Evolutionary conservation across 306 rosid genomes (phyloP).

Genomic region (Fragaria iinumae): DNA sequence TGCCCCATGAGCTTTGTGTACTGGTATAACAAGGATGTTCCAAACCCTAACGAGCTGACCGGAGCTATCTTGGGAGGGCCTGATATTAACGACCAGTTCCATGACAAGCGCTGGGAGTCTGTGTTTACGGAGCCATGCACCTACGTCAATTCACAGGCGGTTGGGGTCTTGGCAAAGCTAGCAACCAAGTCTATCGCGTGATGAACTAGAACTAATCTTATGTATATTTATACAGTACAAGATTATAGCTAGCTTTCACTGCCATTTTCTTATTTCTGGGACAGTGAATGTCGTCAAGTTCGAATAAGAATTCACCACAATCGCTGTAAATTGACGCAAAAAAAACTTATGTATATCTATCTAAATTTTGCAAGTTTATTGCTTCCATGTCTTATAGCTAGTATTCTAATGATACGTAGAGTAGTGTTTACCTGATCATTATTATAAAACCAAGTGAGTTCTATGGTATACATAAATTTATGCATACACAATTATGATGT

Average conservation of each 20-base stretch:
- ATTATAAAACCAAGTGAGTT: too few species aligned
- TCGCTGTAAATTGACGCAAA: background rate
- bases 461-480: too few species aligned
- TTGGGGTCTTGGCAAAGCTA: slow-evolving; percentile 74
- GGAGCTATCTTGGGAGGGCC: slow-evolving; percentile 95
- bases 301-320: background rate
- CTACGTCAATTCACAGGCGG: slow-evolving; percentile 71
- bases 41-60: slow-evolving; percentile 78
- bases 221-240: background rate
- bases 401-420: background rate
- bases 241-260: background rate
- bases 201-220: background rate
- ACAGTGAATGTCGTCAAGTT: background rate
- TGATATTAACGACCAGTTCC: slow-evolving; percentile 51
- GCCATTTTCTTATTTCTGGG: background rate
- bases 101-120: slow-evolving; percentile 69
- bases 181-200: slow-evolving; percentile 28
- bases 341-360: background rate
- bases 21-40: slow-evolving; percentile 47
- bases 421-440: too few species aligned
- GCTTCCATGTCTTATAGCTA: background rate
- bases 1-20: slow-evolving; percentile 50
- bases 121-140: slow-evolving; percentile 79
- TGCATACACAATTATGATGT: too few species aligned
- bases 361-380: background rate